Percentiles rank a stretch among this genome's conserved stretches.
These are phyloP conservation scores for Hordeum vulgare DNA, from an alignment of 176 grass and related monocot genomes.

Conservation along the genomic window MorexV3_pseudomolecules_assembly NC_058519.1:614801433-614801932, in stretches of 20 bases:
- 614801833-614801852: slow-evolving; percentile 2
- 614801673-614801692: background rate
- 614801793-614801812: background rate
- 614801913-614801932: slow-evolving; percentile 88
- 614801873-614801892: slow-evolving; percentile 97
- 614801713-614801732: slow-evolving; percentile 11
- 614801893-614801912: slow-evolving; percentile 95
- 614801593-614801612: slow-evolving; percentile 99
- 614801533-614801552: slow-evolving; percentile 99
- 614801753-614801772: slow-evolving; percentile 89
- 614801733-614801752: slow-evolving; percentile 98
- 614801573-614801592: slow-evolving; percentile 87
- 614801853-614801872: slow-evolving; percentile 51
- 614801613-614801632: slow-evolving; percentile 60
- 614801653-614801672: background rate
- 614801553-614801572: slow-evolving; percentile 85
- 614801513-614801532: slow-evolving; percentile 82
- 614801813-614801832: slow-evolving; percentile 7
- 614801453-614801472: background rate
- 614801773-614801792: slow-evolving; percentile 34
- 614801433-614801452: background rate
- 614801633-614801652: background rate
- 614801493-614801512: slow-evolving; percentile 48
- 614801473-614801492: background rate
- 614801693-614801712: slow-evolving; percentile 2